Evolutionary conservation across 2,329 filamentous ascomycete species (phyloP).

Genomic region (Cordyceps cateniannulata): DNA sequence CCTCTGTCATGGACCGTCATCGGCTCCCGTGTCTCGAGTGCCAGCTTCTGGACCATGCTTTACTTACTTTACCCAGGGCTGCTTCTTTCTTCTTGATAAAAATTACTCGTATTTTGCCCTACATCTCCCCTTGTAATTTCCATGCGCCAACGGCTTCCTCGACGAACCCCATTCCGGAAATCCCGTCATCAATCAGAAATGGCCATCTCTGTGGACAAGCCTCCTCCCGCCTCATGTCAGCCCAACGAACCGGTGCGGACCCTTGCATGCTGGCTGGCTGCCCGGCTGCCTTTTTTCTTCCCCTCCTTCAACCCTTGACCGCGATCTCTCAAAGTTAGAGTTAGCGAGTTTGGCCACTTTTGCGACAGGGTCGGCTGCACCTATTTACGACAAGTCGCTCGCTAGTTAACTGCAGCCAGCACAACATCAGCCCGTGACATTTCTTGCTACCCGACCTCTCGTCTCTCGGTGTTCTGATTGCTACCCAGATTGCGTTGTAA

Average conservation of each 20-base stretch:
- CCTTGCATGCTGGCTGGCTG: neutral
- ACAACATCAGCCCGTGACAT: neutral
- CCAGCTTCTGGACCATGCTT: too few relatives aligned
- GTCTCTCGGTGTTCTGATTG: neutral
- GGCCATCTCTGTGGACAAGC: neutral
- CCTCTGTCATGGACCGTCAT: too few relatives aligned
- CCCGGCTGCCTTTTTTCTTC: neutral
- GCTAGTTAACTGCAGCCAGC: neutral
- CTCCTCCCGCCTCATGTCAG: neutral
- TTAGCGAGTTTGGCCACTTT: neutral
- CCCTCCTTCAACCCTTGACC: constrained; percentile 1
- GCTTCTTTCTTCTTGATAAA: neutral
- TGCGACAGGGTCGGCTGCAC: constrained; percentile 3
- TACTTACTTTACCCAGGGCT: too few relatives aligned
- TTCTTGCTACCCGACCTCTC: neutral
- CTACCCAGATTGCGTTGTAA: neutral
- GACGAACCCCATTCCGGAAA: neutral
- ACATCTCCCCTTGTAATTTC: neutral
- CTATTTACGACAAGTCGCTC: constrained; percentile 3
- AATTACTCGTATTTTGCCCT: too few relatives aligned
- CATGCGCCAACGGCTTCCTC: neutral
- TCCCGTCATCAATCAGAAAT: neutral
- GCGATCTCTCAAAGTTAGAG: neutral
- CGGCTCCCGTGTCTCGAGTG: neutral
- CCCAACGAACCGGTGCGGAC: constrained; percentile 4